phyloP scores from a whole-genome alignment of 1,139 yeast genomes.

The Zygoascus meyerae region DNA sequence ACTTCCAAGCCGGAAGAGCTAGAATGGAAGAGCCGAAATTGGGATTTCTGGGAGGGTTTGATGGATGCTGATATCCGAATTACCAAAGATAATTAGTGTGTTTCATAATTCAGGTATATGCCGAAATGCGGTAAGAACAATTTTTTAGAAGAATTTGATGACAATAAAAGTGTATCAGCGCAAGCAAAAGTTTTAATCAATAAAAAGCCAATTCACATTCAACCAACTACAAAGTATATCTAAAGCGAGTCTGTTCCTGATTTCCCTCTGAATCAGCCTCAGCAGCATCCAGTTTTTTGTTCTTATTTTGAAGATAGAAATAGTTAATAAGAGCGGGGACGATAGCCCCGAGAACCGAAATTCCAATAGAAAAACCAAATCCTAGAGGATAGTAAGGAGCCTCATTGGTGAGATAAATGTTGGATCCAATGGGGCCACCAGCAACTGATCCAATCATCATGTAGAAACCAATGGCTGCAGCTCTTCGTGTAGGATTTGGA shows the following conservation, averaged over 20 bases:
- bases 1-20: constrained; percentile 21
- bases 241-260: too few species aligned
- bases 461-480: constrained; percentile 21
- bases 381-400: constrained; percentile 30
- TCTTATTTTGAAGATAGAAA: background rate
- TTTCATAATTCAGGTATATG: too few species aligned
- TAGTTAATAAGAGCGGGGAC: constrained; percentile 19
- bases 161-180: too few species aligned
- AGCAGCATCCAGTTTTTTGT: background rate
- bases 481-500: constrained; percentile 6
- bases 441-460: constrained; percentile 27
- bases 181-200: too few species aligned
- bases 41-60: constrained; percentile 3
- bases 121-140: too few species aligned
- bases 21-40: constrained; percentile 7
- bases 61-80: background rate
- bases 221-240: too few species aligned
- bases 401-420: constrained; percentile 27
- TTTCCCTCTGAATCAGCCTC: too few species aligned
- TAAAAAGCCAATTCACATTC: too few species aligned
- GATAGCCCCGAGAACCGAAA: constrained; percentile 18
- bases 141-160: too few species aligned
- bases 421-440: constrained; percentile 32
- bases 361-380: constrained; percentile 26
- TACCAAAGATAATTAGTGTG: background rate